A percentile compares a stretch with the other conserved stretches of the same genome.
Evolutionary conservation across 805 yeast species (phyloP).

Genomic region (Wickerhamomyces bovis): DNA sequence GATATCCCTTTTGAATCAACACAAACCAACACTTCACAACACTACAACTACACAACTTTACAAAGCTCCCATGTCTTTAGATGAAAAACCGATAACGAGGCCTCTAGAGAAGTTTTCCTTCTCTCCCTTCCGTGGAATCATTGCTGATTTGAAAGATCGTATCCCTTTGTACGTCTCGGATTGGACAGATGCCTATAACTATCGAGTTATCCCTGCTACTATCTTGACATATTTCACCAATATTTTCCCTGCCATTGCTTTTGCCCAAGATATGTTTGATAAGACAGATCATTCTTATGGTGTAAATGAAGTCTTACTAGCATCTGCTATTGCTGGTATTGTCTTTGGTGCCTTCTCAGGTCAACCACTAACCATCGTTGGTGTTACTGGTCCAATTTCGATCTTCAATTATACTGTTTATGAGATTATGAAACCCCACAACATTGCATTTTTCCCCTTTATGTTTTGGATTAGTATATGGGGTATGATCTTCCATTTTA

Average conservation of each 20-base stretch:
- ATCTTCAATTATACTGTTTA: slow-evolving; percentile 90
- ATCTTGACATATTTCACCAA: slow-evolving; percentile 85
- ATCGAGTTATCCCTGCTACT: slow-evolving; percentile 82
- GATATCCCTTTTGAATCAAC: not conserved
- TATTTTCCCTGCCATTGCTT: slow-evolving; percentile 87
- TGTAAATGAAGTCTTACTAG: slow-evolving; percentile 78
- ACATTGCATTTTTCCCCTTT: slow-evolving; percentile 58
- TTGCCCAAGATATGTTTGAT: slow-evolving; percentile 96
- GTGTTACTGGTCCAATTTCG: slow-evolving; percentile 94
- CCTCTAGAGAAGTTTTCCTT: not conserved
- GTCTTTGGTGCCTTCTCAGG: slow-evolving; percentile 83
- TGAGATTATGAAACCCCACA: slow-evolving; percentile 53
- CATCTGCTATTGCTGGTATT: slow-evolving; percentile 85
- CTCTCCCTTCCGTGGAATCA: slow-evolving; percentile 24
- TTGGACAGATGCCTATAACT: slow-evolving; percentile 77
- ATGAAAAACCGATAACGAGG: not conserved
- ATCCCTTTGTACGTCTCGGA: slow-evolving; percentile 69
- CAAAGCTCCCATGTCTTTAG: not conserved
- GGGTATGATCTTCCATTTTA: slow-evolving; percentile 77
- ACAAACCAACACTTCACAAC: not conserved
- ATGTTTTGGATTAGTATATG: slow-evolving; percentile 96
- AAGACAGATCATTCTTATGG: slow-evolving; percentile 85
- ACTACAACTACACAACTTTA: too few species aligned
- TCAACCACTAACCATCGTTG: slow-evolving; percentile 91
- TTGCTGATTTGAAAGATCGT: slow-evolving; percentile 30